These are phyloP conservation scores for Vararia minispora DNA, from an alignment of 768 basidiomycete species.

Conservation along the genomic window DNA sequence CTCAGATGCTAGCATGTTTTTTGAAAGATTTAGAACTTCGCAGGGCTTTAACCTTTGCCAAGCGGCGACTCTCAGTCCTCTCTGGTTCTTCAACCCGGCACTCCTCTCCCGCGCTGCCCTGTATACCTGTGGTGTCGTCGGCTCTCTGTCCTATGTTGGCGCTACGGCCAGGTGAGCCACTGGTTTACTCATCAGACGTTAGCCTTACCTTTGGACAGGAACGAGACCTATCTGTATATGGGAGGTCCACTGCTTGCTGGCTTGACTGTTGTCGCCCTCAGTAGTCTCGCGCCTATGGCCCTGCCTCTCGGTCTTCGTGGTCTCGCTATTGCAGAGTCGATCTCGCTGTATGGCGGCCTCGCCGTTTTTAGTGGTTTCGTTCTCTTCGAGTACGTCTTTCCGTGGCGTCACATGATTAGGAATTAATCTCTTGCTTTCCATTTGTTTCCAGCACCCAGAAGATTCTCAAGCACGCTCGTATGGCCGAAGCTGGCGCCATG, in stretches of 20 bases:
- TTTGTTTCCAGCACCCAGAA: conserved; percentile 59
- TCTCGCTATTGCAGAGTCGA: conserved; percentile 63
- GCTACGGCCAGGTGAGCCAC: conserved; percentile 66
- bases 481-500: conserved; percentile 58
- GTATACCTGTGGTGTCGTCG: conserved; percentile 82
- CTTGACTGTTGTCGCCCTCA: conserved; percentile 77
- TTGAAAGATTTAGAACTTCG: not conserved
- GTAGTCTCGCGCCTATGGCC: conserved; percentile 80
- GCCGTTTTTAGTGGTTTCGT: conserved; percentile 84
- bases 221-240: conserved; percentile 76
- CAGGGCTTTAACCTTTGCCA: conserved; percentile 82
- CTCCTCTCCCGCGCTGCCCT: conserved; percentile 79
- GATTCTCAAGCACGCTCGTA: conserved; percentile 63
- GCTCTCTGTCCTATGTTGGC: conserved; percentile 76
- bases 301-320: conserved; percentile 75
- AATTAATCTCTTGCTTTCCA: conserved; percentile 3
- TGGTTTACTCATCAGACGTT: not conserved
- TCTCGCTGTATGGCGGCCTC: conserved; percentile 80
- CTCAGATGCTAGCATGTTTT: not conserved
- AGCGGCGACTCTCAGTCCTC: conserved; percentile 73
- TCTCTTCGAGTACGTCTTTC: conserved; percentile 60
- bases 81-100: conserved; percentile 84
- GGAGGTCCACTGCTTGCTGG: conserved; percentile 85
- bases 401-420: not conserved
- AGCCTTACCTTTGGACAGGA: conserved; percentile 20